Percentiles rank a stretch among this genome's conserved stretches.
phyloP scores from a whole-genome alignment of 345 rosid species.

The Pugionium cornutum region DNA sequence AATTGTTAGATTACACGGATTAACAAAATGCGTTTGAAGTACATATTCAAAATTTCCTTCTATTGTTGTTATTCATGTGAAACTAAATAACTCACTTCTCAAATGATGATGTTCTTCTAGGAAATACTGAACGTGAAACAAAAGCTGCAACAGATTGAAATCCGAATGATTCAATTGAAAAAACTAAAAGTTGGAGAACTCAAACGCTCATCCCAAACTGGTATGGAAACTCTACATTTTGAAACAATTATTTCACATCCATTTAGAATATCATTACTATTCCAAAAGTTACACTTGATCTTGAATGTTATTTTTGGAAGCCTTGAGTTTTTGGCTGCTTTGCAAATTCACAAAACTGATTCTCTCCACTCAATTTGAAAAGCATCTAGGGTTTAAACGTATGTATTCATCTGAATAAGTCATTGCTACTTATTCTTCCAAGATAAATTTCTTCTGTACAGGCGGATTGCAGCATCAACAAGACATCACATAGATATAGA shows the following conservation, averaged over 20 bases:
- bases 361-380: no score
- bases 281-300: no score
- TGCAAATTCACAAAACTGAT: no score
- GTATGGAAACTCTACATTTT: constrained; percentile 27
- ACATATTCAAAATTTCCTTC: neutral
- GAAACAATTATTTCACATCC: neutral
- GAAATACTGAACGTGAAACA: constrained; percentile 42
- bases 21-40: no score
- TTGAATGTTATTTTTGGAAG: no score
- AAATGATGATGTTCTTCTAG: constrained; percentile 25
- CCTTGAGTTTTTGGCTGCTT: no score
- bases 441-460: constrained; percentile 27
- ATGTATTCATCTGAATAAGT: neutral
- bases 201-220: constrained; percentile 28
- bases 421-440: neutral
- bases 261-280: neutral
- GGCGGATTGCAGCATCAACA: constrained; percentile 31
- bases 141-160: constrained; percentile 42
- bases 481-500: constrained; percentile 5
- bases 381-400: no score
- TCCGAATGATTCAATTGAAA: constrained; percentile 32
- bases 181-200: constrained; percentile 33
- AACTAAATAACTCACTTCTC: constrained; percentile 7
- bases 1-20: no score
- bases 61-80: constrained; percentile 1